phyloP scores from a whole-genome alignment of 2,329 filamentous ascomycete species.

The Epichloe uncinata region DNA sequence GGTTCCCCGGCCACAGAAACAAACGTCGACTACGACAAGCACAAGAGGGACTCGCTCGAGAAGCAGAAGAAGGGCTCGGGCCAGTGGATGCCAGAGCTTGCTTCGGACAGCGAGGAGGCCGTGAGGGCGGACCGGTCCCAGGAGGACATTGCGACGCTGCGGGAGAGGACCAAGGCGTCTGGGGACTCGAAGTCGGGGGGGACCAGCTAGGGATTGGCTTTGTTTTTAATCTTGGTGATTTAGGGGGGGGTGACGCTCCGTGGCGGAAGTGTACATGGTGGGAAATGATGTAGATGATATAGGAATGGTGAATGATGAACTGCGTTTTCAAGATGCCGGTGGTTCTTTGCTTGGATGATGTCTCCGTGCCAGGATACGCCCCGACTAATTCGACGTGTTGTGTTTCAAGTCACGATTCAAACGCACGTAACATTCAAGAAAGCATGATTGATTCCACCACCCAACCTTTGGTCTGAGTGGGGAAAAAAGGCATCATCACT shows the following conservation, averaged over 20 bases:
- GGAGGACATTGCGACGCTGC: constrained; percentile 33
- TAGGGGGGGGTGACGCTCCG: constrained; percentile 13
- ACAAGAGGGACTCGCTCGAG: constrained; percentile 46
- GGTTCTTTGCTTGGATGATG: not conserved
- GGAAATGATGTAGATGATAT: too few relatives aligned
- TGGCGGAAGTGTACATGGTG: too few relatives aligned
- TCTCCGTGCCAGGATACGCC: too few relatives aligned
- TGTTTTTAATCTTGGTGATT: constrained; percentile 9
- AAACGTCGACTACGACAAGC: constrained; percentile 35
- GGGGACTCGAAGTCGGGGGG: constrained; percentile 31
- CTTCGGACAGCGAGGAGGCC: constrained; percentile 66
- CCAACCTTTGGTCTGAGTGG: too few relatives aligned
- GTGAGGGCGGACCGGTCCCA: constrained; percentile 50
- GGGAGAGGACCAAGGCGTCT: constrained; percentile 46
- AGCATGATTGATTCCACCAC: too few relatives aligned
- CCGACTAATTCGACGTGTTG: too few relatives aligned
- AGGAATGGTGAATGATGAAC: too few relatives aligned
- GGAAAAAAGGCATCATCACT: too few relatives aligned
- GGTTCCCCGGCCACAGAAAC: constrained; percentile 13
- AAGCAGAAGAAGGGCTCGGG: constrained; percentile 59
- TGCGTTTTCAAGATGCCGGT: not conserved
- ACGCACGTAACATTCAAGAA: too few relatives aligned
- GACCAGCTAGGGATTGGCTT: constrained; percentile 35
- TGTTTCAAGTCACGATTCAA: constrained; percentile 24
- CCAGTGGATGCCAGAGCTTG: constrained; percentile 66